Evolutionary conservation across 1,139 yeast genomes (phyloP), one percentile per base, ranked within the genome.

Genomic region (Nadsonia commutata): DNA sequence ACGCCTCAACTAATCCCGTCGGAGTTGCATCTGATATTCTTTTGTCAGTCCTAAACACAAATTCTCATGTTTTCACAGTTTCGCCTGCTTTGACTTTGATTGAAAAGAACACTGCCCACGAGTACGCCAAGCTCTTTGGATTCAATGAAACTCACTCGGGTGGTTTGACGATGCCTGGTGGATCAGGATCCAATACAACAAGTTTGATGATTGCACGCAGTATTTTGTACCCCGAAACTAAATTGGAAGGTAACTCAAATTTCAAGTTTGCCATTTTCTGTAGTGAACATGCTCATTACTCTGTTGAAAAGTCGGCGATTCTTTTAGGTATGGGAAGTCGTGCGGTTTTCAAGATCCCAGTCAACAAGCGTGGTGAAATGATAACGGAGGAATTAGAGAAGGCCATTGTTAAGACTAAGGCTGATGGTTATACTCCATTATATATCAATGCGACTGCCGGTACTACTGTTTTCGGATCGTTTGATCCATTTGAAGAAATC

Each of bases 381-480:
- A 64, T 69, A 43, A 64, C 66, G 1, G 62, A 56, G 0, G 68
- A 70, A 33, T 65, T 84, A 41, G 75, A 70, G 21, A 40, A 44
- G 2, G 59, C 65, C 36, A 78, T 84, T 37, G 53, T 53, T 18
- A 52, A 63, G 39, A 66, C 82, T 8, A 60, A 62, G 9, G 43
- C 46, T 0, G 61, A 70, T 7, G 94, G 94, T 0, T 73, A 55
- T 55, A 77, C 81, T 1, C 95, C 94, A 1, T 63, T 84, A 22
- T 82, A 80, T 56, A 66, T 84, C 46, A 82, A 80, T 56, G 84
- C 83, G 13, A 84, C 95, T 4, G 94, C 94, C 0, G 95, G 95
- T 2, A 82, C 94, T 3, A 84, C 95, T 0, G 95, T 84, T 1
- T 80, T 77, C 52, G 95, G 95, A 0, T 80, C 93, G 2, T 84